Evolutionary conservation across 495 filamentous ascomycete species (phyloP).

Genomic region (Annulohypoxylon maeteangense): DNA sequence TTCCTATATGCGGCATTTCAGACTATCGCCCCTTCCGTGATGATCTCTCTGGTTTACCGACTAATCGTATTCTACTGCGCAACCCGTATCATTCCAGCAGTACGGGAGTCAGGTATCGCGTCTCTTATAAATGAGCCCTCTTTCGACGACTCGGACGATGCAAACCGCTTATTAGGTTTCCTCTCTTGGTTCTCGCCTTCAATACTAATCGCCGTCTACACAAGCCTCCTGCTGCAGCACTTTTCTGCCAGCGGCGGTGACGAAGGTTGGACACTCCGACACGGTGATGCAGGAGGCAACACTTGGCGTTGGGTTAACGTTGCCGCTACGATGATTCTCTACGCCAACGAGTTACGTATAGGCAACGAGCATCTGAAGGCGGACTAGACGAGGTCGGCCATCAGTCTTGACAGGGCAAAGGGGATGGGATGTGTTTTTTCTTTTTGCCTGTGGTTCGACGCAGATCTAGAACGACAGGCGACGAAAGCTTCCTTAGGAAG

Average conservation of each 20-base stretch:
- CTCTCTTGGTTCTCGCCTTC: constrained; percentile 92
- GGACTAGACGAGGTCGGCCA: constrained; percentile 66
- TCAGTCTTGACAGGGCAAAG: constrained; percentile 30
- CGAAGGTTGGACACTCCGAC: constrained; percentile 87
- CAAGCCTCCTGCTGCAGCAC: constrained; percentile 95
- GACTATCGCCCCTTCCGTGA: constrained; percentile 92
- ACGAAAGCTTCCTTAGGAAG: constrained; percentile 31
- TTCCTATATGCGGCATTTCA: constrained; percentile 90
- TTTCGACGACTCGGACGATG: constrained; percentile 85
- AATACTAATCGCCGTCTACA: constrained; percentile 94
- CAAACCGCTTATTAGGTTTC: constrained; percentile 78
- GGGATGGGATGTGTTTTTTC: constrained; percentile 29
- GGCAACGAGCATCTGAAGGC: constrained; percentile 93
- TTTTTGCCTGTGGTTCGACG: constrained; percentile 26
- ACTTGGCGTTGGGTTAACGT: constrained; percentile 95
- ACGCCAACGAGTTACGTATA: constrained; percentile 87
- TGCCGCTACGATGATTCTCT: constrained; percentile 84
- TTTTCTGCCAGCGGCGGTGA: constrained; percentile 76
- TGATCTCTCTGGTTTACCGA: constrained; percentile 92
- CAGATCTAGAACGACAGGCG: constrained; percentile 13
- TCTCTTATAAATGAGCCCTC: constrained; percentile 84
- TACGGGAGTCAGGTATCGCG: constrained; percentile 83
- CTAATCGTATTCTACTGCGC: constrained; percentile 93
- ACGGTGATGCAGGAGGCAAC: constrained; percentile 81
- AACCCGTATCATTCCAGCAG: constrained; percentile 94